These are phyloP conservation scores for Picochlorum sp. DNA, from an alignment of 139 green algal species.

Conservation along the genomic window DNA sequence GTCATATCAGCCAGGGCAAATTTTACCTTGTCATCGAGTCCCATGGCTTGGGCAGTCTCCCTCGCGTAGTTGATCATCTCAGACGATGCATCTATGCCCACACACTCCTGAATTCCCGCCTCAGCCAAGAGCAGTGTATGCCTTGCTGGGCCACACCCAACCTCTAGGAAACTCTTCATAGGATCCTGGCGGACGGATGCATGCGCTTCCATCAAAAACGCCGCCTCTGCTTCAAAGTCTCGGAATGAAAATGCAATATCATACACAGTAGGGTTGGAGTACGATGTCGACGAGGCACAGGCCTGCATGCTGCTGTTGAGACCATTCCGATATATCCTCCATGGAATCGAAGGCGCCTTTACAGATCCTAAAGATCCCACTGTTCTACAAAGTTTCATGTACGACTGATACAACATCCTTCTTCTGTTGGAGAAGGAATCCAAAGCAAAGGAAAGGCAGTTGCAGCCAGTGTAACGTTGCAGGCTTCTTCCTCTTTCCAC, in stretches of 20 bases:
- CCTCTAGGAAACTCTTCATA: slow-evolving; percentile 17
- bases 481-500: no score
- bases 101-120: not conserved
- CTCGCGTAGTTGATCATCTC: slow-evolving; percentile 21
- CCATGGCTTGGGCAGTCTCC: slow-evolving; percentile 3
- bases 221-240: slow-evolving; percentile 22
- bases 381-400: no score
- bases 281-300: not conserved
- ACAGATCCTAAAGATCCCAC: no score
- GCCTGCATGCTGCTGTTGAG: no score
- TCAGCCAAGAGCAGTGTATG: slow-evolving; percentile 11
- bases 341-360: no score
- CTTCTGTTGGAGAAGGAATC: no score
- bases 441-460: no score
- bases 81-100: slow-evolving; percentile 13
- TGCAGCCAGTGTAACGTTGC: no score
- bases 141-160: slow-evolving; percentile 23
- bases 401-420: no score
- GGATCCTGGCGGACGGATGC: not conserved
- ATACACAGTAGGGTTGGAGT: slow-evolving; percentile 16
- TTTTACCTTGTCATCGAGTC: slow-evolving; percentile 9
- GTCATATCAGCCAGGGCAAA: slow-evolving; percentile 27
- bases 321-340: no score
- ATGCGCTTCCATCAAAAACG: slow-evolving; percentile 18
- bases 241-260: slow-evolving; percentile 29